Base-by-base conservation (phyloP, 108 stramenopile species). In the Skeletonema grethae region DNA sequence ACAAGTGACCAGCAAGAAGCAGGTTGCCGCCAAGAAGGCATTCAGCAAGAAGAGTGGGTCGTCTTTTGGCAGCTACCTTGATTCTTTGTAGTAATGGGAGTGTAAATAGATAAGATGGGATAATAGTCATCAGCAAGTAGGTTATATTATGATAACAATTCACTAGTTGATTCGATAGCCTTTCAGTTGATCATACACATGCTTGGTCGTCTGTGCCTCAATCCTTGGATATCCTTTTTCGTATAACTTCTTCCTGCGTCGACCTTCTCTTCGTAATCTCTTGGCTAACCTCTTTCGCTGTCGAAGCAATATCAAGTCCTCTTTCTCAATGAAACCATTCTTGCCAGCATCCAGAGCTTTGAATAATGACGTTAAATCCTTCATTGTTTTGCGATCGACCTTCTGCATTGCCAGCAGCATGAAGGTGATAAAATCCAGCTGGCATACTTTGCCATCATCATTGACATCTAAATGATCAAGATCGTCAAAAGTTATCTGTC, bases 381-480 rank as follows among this genome's bases (percentile, higher is more conserved):
- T 65, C 28, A 89, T 43, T 22, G 75, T 72, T 32, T 78, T 61
- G 30, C 63, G 61, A 15, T 75, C 79, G 4, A 91, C 87, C 63
- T 86, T 72, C 45, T 85, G 75, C 88, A 89, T 86, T 32, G 86
- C 86, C 57, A 83, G 11, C 16, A 92, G 79, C 91, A 90, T 90
- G 79, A 90, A 90, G 57, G 83, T 85, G 6, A 92, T 66, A 67
- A 86, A 92, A 48, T 92, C 91, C 46, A 82, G 66, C 67, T 83
- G 63, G 36, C 75, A 72, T 36, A 92, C 91, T 69, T 80, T 85
- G 0, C 83, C 83, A 68, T 84, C 79, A 57, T 76, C 39, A 67
- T 80, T 69, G 32, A 65, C 64, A 36, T 84, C 83, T 1, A 80
- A 41, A n/a, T 65, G 58, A n/a, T 84, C 79, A 34, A 84, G 45